Evolutionary conservation across 768 basidiomycete species (phyloP), one percentile per base, ranked within the genome.

Genomic region (Clavulina sp.): DNA sequence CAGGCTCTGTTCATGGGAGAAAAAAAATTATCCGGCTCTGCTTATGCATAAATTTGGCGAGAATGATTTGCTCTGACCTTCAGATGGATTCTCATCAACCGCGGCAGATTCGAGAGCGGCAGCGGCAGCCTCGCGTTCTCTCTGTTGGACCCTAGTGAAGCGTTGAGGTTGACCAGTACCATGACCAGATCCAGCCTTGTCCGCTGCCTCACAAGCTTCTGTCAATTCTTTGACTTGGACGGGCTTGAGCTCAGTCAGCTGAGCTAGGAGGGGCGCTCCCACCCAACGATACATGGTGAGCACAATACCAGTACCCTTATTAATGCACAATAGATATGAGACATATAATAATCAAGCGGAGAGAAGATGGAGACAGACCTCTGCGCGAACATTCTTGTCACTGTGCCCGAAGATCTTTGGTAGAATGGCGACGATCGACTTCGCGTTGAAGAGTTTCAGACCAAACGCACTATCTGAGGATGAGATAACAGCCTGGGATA

Each of bases 171-270:
- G 86, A 28, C 88, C 67, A 4, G 72, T 72, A 6, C 89, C 93
- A 54, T 81, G 84, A 0, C 88, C 91, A 58, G 80, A 84, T 2
- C 81, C 83, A n/a, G 80, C 79, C 55, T 76, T 78, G 59, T 92
- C 86, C 71, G 93, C 69, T 21, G 64, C 68, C 52, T 86, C 87
- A 60, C 93, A 99, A 0, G 78, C 73, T 61, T 96, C 93, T 59
- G 86, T 87, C 59, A 99, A 64, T 59, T 99, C 95, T 63, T 95
- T 91, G 40, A 93, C 78, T 65, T 97, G 95, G 3, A 99, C 89
- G 1, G 93, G 89, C 63, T 99, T 99, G 55, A 99, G 73, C 54
- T 96, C 92, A 21, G 75, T 69, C 21, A 99, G 69, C 70, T 79
- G 87, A 44, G 86, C 75, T 50, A 89, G 81, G 54, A 99, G 81